These are phyloP conservation scores for Penicillium sclerotiorum DNA, from an alignment of 2,329 filamentous ascomycete genomes.

Conservation along the genomic window DNA sequence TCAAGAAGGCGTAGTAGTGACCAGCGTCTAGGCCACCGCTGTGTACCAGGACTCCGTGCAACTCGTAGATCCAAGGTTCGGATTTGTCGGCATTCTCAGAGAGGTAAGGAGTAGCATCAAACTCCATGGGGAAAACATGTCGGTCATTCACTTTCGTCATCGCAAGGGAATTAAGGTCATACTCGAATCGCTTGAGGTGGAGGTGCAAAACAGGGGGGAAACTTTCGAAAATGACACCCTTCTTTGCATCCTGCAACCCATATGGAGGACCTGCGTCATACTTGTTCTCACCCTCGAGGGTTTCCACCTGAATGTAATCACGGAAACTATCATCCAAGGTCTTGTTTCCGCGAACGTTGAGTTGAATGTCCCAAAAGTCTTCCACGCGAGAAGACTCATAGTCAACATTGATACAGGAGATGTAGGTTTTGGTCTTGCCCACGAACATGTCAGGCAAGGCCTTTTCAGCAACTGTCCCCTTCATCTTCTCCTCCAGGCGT, in stretches of 20 bases:
- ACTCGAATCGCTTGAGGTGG: conserved; percentile 96
- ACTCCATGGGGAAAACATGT: conserved; percentile 53
- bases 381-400: conserved; percentile 95
- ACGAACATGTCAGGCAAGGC: conserved; percentile 89
- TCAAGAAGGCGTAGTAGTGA: conserved; percentile 97
- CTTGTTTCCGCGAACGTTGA: conserved; percentile 94
- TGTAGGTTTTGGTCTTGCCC: conserved; percentile 98
- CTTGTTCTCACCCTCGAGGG: conserved; percentile 96
- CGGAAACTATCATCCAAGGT: conserved; percentile 91
- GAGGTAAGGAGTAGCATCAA: conserved; percentile 76
- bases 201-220: conserved; percentile 94
- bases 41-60: conserved; percentile 94
- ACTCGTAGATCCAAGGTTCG: conserved; percentile 86
- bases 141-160: conserved; percentile 88
- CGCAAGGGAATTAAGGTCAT: conserved; percentile 91
- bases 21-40: conserved; percentile 96
- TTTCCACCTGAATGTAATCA: conserved; percentile 95
- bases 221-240: conserved; percentile 94
- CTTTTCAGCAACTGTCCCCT: conserved; percentile 88
- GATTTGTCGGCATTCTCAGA: conserved; percentile 83
- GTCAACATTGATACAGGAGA: conserved; percentile 96
- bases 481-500: conserved; percentile 96
- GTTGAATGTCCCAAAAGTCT: conserved; percentile 98
- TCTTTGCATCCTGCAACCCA: conserved; percentile 93
- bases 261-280: conserved; percentile 89